Base-by-base conservation (phyloP, 768 basidiomycete species). In the Suillus ampliporus region DNA sequence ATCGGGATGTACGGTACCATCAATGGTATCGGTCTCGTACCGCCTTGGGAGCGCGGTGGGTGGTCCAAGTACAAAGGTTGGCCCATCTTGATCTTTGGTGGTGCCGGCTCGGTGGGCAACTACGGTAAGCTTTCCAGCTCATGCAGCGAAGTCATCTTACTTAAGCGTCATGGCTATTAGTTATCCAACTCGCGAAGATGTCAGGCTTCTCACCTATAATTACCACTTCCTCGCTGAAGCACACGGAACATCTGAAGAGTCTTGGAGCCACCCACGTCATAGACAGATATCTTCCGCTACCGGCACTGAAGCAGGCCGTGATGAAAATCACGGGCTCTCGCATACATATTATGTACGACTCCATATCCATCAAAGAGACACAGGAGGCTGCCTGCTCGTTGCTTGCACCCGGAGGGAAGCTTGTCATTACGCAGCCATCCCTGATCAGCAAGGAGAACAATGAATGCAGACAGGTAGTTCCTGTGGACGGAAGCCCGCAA, bases 101-200 rank as follows among this genome's bases (percentile, higher is more conserved):
- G 84, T 6, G 69, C 78, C 31, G 78, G 79, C 48, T 83, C 82
- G 43, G 81, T 84, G 3, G 84, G 84, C 43, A 82, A 84, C 76
- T 80, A 74, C 35, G 80, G 84, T 81, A 71, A 65, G 77, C 65
- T 63, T 52, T 59, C 35, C 28, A 34, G 40, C 61, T 67, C 60
- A 59, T 50, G 31, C 41, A 43, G 34, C 64, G 64, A 65, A 48
- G 41, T 0, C 46, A 28, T 66, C 54, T 67, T 71, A 67, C 74
- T 44, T 46, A 19, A 13, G 9, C 28, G 26, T 37, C 14, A 15
- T 13, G 3, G 47, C 65, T 62, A 63, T 46, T 61, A 81, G 80
- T 64, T 19, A 73, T 82, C 46, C 80, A 80, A 67, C 60, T 83
- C 0, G 76, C 78, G 5, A 78, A 75, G 64, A 71, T 79, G 62